phyloP scores from a whole-genome alignment of 1,284 basidiomycete genomes.

The Microstroma glucosiphilum region DNA sequence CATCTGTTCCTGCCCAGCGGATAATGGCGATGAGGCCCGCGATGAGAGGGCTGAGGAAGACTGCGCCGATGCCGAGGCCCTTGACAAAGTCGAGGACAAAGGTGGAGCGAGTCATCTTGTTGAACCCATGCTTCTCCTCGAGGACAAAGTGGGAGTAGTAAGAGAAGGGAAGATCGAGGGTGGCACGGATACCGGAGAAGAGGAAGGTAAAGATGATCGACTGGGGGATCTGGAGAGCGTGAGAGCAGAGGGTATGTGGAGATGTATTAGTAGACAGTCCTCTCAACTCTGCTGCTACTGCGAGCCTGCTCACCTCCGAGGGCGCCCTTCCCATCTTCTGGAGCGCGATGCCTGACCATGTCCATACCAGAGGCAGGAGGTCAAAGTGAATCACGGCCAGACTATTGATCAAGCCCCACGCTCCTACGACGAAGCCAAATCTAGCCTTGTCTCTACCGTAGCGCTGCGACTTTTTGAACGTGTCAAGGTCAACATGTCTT shows the following conservation, averaged over 20 bases:
- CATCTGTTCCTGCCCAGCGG: constrained; percentile 68
- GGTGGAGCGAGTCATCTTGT: constrained; percentile 74
- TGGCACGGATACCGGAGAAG: constrained; percentile 26
- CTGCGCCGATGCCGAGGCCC: constrained; percentile 66
- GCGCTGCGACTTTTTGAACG: constrained; percentile 78
- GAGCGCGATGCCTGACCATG: constrained; percentile 56
- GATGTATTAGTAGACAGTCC: not conserved
- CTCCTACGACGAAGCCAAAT: constrained; percentile 67
- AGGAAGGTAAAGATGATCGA: constrained; percentile 14
- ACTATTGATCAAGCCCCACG: constrained; percentile 69
- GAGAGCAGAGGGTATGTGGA: not conserved
- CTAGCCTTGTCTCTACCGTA: constrained; percentile 90
- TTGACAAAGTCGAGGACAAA: constrained; percentile 70
- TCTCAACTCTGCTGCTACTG: no score
- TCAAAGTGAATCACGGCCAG: constrained; percentile 68
- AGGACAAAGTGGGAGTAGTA: constrained; percentile 86
- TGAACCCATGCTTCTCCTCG: constrained; percentile 93
- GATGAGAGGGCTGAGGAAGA: constrained; percentile 79
- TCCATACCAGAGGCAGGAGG: constrained; percentile 75
- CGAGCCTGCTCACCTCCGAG: constrained; percentile 14
- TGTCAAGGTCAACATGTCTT: constrained; percentile 65
- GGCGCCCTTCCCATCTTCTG: constrained; percentile 20
- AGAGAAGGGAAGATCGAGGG: constrained; percentile 63
- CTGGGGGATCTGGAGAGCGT: constrained; percentile 7
- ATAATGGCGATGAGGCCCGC: constrained; percentile 81